These are phyloP conservation scores for Penicillium griseofulvum DNA, from an alignment of 2,329 filamentous ascomycete genomes.

Conservation along the genomic window DNA sequence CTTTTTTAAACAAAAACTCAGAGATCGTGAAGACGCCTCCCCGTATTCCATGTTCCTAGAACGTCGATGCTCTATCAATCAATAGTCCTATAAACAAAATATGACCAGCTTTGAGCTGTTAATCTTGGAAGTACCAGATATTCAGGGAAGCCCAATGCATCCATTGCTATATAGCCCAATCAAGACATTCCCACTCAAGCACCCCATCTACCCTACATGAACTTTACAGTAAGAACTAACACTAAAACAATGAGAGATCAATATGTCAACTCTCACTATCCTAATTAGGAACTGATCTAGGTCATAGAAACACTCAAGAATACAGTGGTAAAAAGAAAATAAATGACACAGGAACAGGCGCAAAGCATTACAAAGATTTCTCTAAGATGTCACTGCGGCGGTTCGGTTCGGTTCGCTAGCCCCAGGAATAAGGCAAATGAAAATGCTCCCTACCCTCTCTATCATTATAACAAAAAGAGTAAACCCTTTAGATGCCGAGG, in stretches of 20 bases:
- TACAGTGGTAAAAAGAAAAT: slow-evolving; percentile 30
- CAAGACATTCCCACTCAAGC: not conserved
- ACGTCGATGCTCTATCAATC: not conserved
- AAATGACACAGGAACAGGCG: slow-evolving; percentile 27
- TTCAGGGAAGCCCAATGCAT: not conserved
- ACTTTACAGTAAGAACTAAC: not conserved
- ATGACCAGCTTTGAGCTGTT: not conserved
- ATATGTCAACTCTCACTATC: slow-evolving; percentile 10
- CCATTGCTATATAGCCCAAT: not conserved
- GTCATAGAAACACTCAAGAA: slow-evolving; percentile 27
- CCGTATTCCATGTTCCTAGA: not conserved
- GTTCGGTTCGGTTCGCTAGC: slow-evolving; percentile 6
- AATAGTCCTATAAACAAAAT: not conserved
- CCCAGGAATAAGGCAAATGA: slow-evolving; percentile 8
- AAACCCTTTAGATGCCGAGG: slow-evolving; percentile 74
- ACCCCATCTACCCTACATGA: not conserved
- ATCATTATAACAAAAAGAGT: slow-evolving; percentile 2
- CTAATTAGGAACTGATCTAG: slow-evolving; percentile 28
- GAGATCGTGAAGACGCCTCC: not conserved
- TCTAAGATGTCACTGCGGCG: slow-evolving; percentile 17
- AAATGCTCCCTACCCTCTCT: slow-evolving; percentile 10
- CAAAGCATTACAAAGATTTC: slow-evolving; percentile 13
- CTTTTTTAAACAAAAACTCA: not conserved
- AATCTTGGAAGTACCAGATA: not conserved
- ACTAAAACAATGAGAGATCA: not conserved